These are phyloP conservation scores for Eucalyptus paniculata DNA, from an alignment of 345 rosid species.

Conservation along the genomic window DNA sequence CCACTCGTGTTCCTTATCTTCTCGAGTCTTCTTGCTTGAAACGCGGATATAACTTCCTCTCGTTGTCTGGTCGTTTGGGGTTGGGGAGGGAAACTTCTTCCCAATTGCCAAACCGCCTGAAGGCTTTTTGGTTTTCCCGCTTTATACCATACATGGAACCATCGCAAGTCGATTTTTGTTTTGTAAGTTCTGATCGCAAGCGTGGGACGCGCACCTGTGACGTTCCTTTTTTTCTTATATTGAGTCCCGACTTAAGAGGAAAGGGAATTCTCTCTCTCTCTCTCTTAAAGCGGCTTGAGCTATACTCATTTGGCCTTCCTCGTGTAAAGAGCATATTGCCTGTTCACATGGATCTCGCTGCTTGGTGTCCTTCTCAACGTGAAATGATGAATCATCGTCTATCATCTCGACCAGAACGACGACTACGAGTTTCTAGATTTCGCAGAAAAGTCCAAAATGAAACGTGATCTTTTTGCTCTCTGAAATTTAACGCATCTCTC, in stretches of 20 bases:
- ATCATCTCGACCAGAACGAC: neutral
- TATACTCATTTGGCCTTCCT: neutral
- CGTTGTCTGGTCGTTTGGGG: neutral
- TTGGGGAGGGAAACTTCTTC: neutral
- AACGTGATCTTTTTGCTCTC: neutral
- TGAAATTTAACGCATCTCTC: neutral
- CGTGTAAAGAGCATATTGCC: neutral
- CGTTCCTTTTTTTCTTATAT: neutral
- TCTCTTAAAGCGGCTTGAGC: neutral
- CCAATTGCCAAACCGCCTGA: neutral
- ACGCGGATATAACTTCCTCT: neutral
- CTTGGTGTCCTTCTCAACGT: neutral
- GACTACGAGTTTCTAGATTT: neutral
- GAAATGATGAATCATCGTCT: neutral
- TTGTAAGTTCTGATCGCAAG: neutral
- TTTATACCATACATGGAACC: neutral
- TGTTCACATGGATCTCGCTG: neutral
- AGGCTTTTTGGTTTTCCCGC: neutral
- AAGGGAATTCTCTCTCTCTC: neutral
- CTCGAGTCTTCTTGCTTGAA: neutral
- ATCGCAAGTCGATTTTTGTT: neutral
- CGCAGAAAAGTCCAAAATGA: neutral
- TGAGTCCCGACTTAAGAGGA: neutral
- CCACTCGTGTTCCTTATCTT: neutral
- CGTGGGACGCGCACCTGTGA: neutral